Evolutionary conservation across 768 basidiomycete species (phyloP), one percentile per base, ranked within the genome.

Genomic region (Tylopilus sp.): DNA sequence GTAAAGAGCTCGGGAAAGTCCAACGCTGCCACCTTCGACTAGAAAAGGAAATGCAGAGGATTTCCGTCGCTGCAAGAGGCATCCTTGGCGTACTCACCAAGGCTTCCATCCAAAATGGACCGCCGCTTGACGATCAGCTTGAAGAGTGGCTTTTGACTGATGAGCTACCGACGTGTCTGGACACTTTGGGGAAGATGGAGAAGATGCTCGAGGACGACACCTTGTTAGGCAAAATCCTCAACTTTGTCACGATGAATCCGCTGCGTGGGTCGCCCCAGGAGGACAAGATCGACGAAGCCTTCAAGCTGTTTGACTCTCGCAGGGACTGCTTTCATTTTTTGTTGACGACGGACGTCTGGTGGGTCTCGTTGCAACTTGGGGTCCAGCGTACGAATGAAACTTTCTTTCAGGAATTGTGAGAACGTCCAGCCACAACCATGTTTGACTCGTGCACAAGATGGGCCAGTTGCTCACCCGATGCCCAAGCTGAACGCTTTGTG

Each of bases 1-100:
- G 38, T 16, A 49, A 12, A 5, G 44, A 48, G 1, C 25, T 26
- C 36, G 40, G n/a, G 29, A 47, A 43, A 2, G 22, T 57, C 34
- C 45, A 40, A 2, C 30, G 50, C 6, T 34, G 49, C 46, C 56
- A 57, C 31, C 58, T 57, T 58, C 55, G 49, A 25, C 26, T 57
- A 11, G 56, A 57, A 36, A 52, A 48, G 33, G 56, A 57, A 41
- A 58, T 58, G 56, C 49, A 58, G 13, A 33, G 12, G 21, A 48
- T 57, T 31, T 43, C 19, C n/a, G 45, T 58, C 11, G 56, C 45
- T 5, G 49, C 45, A 1, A 6, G 30, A 10, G 38, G 44, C 19
- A 42, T 57, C 14, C 38, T 51, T 3, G 33, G 24, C 8, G 19
- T 58, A 5, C 55, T 57, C 24, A 22, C 11, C 24, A 37, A 52